These are phyloP conservation scores for Chlamydomonas schloesseri DNA, from an alignment of 139 green algal genomes.

Conservation along the genomic window DNA sequence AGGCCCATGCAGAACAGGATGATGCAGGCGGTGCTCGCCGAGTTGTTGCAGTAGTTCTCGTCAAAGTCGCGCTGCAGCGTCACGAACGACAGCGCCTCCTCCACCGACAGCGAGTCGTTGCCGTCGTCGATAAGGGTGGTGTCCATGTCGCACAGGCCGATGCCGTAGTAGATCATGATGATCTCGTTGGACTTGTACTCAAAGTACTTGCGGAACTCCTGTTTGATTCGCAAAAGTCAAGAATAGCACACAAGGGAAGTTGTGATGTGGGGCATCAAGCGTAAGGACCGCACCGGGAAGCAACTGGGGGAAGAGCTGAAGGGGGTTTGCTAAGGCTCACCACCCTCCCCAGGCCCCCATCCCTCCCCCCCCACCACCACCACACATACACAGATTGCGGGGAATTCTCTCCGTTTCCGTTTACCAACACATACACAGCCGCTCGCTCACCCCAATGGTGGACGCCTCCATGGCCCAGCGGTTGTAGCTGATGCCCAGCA, in stretches of 20 bases:
- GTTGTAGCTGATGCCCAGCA: slow-evolving; percentile 54
- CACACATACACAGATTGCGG: no score
- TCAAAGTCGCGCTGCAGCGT: neutral
- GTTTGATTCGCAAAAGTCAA: no score
- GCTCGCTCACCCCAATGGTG: slow-evolving; percentile 16
- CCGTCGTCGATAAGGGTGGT: slow-evolving; percentile 18
- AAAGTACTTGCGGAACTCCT: slow-evolving; percentile 46
- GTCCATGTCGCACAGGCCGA: slow-evolving; percentile 52
- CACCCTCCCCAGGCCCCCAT: no score
- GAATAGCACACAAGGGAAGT: neutral
- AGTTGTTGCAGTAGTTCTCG: neutral
- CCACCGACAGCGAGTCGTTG: neutral
- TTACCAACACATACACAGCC: no score
- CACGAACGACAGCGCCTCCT: neutral
- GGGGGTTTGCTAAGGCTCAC: no score
- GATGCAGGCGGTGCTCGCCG: neutral
- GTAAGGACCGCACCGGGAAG: neutral
- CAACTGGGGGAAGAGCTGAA: neutral
- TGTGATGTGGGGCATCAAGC: neutral
- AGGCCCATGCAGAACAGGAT: slow-evolving; percentile 17
- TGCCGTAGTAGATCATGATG: slow-evolving; percentile 51
- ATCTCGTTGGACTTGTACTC: slow-evolving; percentile 53
- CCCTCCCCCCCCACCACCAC: no score
- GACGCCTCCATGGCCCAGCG: slow-evolving; percentile 54
- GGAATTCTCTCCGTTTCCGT: no score